phyloP scores from a whole-genome alignment of 495 filamentous ascomycete genomes.

The Xylaria intraflava region DNA sequence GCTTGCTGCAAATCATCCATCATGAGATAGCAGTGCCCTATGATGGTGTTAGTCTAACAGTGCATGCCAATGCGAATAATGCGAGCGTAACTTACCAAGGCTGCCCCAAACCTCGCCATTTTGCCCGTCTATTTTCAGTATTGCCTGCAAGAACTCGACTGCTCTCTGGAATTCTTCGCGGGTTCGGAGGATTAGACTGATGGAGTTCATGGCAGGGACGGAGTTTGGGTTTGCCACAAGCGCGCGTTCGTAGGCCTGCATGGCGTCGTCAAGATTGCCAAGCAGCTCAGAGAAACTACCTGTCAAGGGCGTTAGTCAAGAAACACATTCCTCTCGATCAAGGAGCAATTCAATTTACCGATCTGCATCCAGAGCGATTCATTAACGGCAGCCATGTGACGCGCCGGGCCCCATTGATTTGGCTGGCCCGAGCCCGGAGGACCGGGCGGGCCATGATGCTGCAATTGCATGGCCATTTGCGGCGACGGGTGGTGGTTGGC shows the following conservation, averaged over 20 bases:
- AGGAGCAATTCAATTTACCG: constrained; percentile 50
- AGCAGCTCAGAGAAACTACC: constrained; percentile 82
- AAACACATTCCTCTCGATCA: background rate
- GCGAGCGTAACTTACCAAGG: constrained; percentile 54
- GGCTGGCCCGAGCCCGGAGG: constrained; percentile 34
- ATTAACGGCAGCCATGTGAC: constrained; percentile 53
- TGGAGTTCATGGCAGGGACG: constrained; percentile 87
- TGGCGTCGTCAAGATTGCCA: constrained; percentile 81
- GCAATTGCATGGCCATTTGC: constrained; percentile 52
- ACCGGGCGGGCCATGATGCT: constrained; percentile 45
- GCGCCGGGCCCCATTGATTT: constrained; percentile 30
- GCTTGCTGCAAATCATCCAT: constrained; percentile 98
- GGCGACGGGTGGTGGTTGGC: constrained; percentile 52
- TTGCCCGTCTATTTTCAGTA: constrained; percentile 77
- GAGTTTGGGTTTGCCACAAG: constrained; percentile 83
- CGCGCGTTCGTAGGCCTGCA: constrained; percentile 81
- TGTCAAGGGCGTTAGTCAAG: constrained; percentile 35
- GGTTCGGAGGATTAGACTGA: constrained; percentile 81
- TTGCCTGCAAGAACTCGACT: constrained; percentile 85
- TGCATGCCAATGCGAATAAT: constrained; percentile 6
- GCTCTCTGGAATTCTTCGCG: constrained; percentile 92
- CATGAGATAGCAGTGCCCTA: constrained; percentile 95
- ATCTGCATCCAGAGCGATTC: constrained; percentile 92
- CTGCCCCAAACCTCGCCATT: constrained; percentile 98
- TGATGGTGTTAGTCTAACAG: constrained; percentile 9